Evolutionary conservation across 768 basidiomycete genomes (phyloP).

Genomic region (Chalciporus sphaerocephalus): DNA sequence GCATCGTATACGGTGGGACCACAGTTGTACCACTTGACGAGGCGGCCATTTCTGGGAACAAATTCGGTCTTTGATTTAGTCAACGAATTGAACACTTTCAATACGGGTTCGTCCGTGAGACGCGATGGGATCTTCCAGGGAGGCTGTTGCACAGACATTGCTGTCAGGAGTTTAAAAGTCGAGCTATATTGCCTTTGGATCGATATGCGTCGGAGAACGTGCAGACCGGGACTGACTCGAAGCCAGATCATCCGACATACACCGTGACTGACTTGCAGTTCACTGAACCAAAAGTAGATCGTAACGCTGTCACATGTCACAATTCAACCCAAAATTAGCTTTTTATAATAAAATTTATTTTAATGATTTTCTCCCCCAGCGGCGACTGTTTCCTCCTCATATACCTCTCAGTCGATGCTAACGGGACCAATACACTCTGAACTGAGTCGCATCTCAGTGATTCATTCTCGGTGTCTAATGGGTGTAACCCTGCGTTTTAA

Average conservation of each 20-base stretch:
- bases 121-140: conserved; percentile 42
- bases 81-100: conserved; percentile 86
- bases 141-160: conserved; percentile 61
- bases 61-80: conserved; percentile 89
- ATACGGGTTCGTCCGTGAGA: conserved; percentile 41
- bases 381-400: no score
- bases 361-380: neutral
- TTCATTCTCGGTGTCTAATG: no score
- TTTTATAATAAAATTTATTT: no score
- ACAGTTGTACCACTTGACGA: conserved; percentile 98
- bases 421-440: no score
- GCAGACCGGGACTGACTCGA: conserved; percentile 12
- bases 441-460: no score
- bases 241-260: conserved; percentile 21
- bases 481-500: no score
- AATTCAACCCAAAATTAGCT: no score
- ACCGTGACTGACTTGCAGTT: no score
- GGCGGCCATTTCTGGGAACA: conserved; percentile 58
- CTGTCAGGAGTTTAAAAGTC: neutral
- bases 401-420: no score
- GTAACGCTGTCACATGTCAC: no score
- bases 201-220: conserved; percentile 7
- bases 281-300: no score
- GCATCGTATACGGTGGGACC: conserved; percentile 99
- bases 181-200: conserved; percentile 5